Evolutionary conservation across 2,329 filamentous ascomycete species (phyloP).

Genomic region (Pseudopyricularia javanii): DNA sequence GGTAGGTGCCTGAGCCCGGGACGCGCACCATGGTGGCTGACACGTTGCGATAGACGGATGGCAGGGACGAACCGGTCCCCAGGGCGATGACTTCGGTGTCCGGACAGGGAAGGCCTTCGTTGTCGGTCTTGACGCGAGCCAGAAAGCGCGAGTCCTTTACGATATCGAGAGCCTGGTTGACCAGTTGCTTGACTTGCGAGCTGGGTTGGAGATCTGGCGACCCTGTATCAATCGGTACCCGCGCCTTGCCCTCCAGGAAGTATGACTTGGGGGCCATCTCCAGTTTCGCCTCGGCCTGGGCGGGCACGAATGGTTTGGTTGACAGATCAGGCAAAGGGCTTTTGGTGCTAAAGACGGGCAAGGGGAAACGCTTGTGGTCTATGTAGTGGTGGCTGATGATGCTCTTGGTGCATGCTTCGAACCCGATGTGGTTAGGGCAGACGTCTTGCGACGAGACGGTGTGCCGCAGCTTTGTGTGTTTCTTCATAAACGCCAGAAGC

Average conservation of each 20-base stretch:
- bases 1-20: conserved; percentile 74
- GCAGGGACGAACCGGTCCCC: conserved; percentile 81
- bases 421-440: conserved; percentile 62
- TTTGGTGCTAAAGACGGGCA: conserved; percentile 53
- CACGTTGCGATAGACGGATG: conserved; percentile 92
- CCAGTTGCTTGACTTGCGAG: conserved; percentile 35
- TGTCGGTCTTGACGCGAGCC: conserved; percentile 36
- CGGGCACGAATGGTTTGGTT: conserved; percentile 10
- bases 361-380: conserved; percentile 59
- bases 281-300: conserved; percentile 29
- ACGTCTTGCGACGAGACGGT: conserved; percentile 64
- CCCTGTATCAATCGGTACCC: conserved; percentile 34
- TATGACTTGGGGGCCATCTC: conserved; percentile 33
- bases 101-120: conserved; percentile 52
- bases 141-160: conserved; percentile 31
- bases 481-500: conserved; percentile 58
- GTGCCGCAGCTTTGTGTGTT: conserved; percentile 49
- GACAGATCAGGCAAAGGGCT: not conserved
- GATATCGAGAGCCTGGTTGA: conserved; percentile 30
- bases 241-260: conserved; percentile 31
- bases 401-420: conserved; percentile 54
- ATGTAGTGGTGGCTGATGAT: conserved; percentile 59
- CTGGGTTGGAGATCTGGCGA: not conserved
- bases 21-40: conserved; percentile 77
- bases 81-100: conserved; percentile 78